Percentiles rank a stretch among this genome's conserved stretches.
phyloP scores from a whole-genome alignment of 495 filamentous ascomycete genomes.

The Hypomontagnella monticulosa region DNA sequence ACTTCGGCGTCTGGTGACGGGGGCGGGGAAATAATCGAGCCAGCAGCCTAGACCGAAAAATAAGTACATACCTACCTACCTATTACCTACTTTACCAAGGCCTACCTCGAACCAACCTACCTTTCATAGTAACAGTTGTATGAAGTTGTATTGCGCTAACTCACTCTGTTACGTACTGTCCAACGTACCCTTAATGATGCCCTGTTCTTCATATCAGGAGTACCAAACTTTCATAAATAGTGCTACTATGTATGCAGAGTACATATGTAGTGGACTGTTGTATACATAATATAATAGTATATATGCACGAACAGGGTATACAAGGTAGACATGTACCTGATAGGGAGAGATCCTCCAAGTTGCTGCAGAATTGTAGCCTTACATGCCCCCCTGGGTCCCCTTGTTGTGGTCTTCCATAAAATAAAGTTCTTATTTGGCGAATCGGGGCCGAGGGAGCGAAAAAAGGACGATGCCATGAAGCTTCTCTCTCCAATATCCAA shows the following conservation, averaged over 20 bases:
- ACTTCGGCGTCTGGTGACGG: constrained; percentile 10
- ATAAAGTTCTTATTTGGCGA: constrained; percentile 37
- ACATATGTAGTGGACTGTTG: too few relatives aligned
- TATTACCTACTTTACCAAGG: background rate
- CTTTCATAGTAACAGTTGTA: background rate
- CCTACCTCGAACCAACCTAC: constrained; percentile 12
- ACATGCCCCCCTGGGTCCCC: constrained; percentile 12
- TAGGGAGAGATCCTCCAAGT: constrained; percentile 15
- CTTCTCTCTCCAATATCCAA: too few relatives aligned
- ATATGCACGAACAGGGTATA: background rate
- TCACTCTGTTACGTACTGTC: constrained; percentile 11
- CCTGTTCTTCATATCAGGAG: constrained; percentile 4
- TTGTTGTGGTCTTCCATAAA: constrained; percentile 10
- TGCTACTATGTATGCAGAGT: background rate
- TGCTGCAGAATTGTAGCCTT: constrained; percentile 32
- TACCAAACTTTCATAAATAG: constrained; percentile 1
- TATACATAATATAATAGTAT: constrained; percentile 1
- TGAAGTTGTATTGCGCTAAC: background rate
- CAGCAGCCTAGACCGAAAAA: constrained; percentile 15
- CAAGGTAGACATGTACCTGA: background rate
- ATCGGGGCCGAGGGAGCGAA: background rate
- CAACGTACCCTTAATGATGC: constrained; percentile 11
- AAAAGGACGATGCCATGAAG: background rate
- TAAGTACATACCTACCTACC: background rate
- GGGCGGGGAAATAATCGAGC: constrained; percentile 20